Evolutionary conservation across 495 filamentous ascomycete genomes (phyloP).

Genomic region (Tuber borchii): DNA sequence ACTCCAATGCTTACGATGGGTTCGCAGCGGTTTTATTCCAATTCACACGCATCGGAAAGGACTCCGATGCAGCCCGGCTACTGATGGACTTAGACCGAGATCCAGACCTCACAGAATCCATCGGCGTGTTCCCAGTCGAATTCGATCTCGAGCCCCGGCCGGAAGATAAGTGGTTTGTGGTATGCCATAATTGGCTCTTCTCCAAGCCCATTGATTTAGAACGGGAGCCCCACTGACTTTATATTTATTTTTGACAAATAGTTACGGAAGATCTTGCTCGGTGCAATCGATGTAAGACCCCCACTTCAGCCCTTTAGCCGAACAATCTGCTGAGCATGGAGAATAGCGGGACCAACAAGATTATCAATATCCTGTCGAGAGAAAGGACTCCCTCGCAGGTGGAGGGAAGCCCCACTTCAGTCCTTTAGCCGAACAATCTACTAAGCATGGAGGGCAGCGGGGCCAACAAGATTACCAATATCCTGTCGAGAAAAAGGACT

Average conservation of each 20-base stretch:
- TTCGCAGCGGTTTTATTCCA: conserved; percentile 55
- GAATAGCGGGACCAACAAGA: too few species aligned
- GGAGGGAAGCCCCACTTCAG: too few species aligned
- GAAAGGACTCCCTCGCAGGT: too few species aligned
- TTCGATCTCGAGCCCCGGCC: not conserved
- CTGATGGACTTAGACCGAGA: conserved; percentile 56
- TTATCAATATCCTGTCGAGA: too few species aligned
- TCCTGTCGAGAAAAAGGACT: too few species aligned
- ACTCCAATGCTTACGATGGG: conserved; percentile 14
- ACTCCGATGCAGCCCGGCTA: conserved; percentile 56
- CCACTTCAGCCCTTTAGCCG: not conserved
- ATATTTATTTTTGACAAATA: not conserved
- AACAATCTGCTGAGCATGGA: not conserved
- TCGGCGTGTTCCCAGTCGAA: conserved; percentile 45
- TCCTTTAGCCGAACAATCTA: too few species aligned
- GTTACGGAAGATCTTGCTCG: not conserved
- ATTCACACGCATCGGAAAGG: conserved; percentile 64
- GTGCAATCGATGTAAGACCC: not conserved
- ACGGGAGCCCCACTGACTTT: not conserved
- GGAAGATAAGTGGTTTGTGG: not conserved
- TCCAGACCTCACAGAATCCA: conserved; percentile 51
- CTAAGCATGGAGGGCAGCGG: too few species aligned
- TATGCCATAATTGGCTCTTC: not conserved
- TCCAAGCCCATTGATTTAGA: not conserved
- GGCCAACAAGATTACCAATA: too few species aligned